Base-by-base conservation (phyloP, 2,329 filamentous ascomycete species). In the Fusarium circinatum region DNA sequence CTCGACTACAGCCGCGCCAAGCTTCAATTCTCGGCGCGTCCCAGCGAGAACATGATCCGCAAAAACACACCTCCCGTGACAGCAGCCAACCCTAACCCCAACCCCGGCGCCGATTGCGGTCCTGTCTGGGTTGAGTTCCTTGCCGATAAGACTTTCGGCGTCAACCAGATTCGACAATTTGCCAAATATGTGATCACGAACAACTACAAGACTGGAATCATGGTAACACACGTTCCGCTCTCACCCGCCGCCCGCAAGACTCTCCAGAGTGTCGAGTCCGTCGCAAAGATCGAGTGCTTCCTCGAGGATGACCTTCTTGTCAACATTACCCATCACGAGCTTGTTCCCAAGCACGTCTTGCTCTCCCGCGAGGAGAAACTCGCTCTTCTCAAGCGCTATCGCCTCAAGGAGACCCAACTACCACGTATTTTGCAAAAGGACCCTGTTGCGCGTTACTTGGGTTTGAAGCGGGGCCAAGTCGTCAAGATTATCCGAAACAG, bases 401-500 rank as follows among this genome's bases (percentile, higher is more conserved):
- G 96, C 55, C 85, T 99, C 83, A 98, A 98, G 90, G 96, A 99
- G 88, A 98, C 94, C 15, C 96, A 99, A 86, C 87, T 99, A 80
- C 96, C 96, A 9, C 89, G 96, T 64, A 98, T 99, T 78, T 90
- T 98, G 83, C 90, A 93, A 75, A 94, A 93, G 76, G 96, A 99
- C 82, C 96, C 96, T 7, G 95, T 99, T 59, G 94, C 96, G 32
- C 92, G 93, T 78, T 99, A 98, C 83, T 86, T 98, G 62, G 96
- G 96, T 18, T 86, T 99, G 81, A 93, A 93, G 86, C 89, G 95
- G 80, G 95, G 95, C 8, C 94, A 98, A 84, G 95, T 99, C 7
- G 96, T 99, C 79, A 99, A 99, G 90, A 99, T 99, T 79, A 98
- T 99, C 79, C 89, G 96, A 75, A 95, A 93, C 83, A 95, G 92